Percentiles rank a stretch among this genome's conserved stretches.
phyloP scores from a whole-genome alignment of 441 rosid genomes.

The Hura crepitans region DNA sequence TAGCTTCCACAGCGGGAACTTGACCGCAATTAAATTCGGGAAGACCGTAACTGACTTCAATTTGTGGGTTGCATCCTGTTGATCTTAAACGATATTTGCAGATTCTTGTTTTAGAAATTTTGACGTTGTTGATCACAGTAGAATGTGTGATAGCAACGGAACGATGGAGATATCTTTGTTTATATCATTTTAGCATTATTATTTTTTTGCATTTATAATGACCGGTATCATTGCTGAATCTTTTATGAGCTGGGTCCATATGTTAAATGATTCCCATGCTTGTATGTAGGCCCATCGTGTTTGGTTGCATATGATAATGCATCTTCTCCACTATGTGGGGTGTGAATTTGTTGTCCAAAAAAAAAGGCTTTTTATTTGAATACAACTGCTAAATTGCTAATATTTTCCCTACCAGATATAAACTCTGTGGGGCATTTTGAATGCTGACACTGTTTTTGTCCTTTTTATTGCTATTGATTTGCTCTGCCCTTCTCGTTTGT shows the following conservation, averaged over 20 bases:
- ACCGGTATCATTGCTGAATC: conserved; percentile 20
- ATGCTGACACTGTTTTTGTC: conserved; percentile 18
- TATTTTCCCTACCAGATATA: conserved; percentile 27
- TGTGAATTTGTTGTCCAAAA: no score
- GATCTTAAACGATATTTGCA: background rate
- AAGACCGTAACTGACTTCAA: background rate
- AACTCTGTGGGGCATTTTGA: conserved; percentile 31
- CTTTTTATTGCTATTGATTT: conserved; percentile 3
- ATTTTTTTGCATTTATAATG: conserved; percentile 6
- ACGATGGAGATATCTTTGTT: conserved; percentile 15
- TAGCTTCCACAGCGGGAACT: conserved; percentile 5
- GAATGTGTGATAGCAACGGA: conserved; percentile 33
- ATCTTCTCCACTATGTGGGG: conserved; percentile 31
- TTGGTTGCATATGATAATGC: conserved; percentile 35
- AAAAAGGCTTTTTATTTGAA: conserved; percentile 23
- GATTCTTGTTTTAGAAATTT: background rate
- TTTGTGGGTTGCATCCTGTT: background rate
- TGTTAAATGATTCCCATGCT: conserved; percentile 30
- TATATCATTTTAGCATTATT: background rate
- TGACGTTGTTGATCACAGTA: conserved; percentile 18
- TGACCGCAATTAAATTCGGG: conserved; percentile 4
- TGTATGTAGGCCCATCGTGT: conserved; percentile 26
- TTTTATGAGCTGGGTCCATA: conserved; percentile 33
- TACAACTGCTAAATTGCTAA: conserved; percentile 21
- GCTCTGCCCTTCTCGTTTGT: conserved; percentile 13